A percentile compares a stretch with the other conserved stretches of the same genome.
Evolutionary conservation across 441 rosid species (phyloP).

Genomic region (Brassica hybrid): DNA sequence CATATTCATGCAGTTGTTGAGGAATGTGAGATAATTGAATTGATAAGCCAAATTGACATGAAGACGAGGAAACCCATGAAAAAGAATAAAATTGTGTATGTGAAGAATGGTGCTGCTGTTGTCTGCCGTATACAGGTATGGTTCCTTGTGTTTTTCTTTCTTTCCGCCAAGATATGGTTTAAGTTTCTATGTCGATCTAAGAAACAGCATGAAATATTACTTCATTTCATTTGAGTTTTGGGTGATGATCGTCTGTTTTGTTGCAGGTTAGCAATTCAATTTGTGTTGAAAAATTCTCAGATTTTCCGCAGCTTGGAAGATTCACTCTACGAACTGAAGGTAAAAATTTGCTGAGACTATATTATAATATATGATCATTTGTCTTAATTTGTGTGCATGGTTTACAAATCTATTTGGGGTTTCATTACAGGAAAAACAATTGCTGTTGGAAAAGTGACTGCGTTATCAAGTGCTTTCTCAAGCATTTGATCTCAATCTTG

Average conservation of each 20-base stretch:
- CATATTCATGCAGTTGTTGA: constrained; percentile 64
- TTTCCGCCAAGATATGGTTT: not conserved
- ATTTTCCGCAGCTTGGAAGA: constrained; percentile 94
- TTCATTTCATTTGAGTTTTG: not conserved
- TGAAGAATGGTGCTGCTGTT: constrained; percentile 85
- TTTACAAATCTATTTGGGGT: constrained; percentile 2
- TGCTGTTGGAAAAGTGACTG: constrained; percentile 47
- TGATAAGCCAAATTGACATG: constrained; percentile 76
- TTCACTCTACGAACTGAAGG: constrained; percentile 98
- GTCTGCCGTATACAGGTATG: constrained; percentile 82
- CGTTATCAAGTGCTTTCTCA: constrained; percentile 3
- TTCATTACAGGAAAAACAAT: constrained; percentile 59
- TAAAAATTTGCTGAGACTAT: constrained; percentile 25
- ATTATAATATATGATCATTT: not conserved
- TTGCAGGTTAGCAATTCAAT: constrained; percentile 77
- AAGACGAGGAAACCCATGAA: constrained; percentile 87
- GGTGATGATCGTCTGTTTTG: not conserved
- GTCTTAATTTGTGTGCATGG: not conserved
- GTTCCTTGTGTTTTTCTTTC: not conserved
- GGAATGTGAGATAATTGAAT: constrained; percentile 65
- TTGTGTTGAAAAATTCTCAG: constrained; percentile 79
- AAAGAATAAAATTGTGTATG: constrained; percentile 75
- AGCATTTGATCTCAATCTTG: no score
- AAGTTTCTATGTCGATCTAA: constrained; percentile 4
- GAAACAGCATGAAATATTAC: not conserved